A percentile compares a stretch with the other conserved stretches of the same genome.
These are phyloP conservation scores for Volvox africanus DNA, from an alignment of 139 green algal species.

Conservation along the genomic window DNA sequence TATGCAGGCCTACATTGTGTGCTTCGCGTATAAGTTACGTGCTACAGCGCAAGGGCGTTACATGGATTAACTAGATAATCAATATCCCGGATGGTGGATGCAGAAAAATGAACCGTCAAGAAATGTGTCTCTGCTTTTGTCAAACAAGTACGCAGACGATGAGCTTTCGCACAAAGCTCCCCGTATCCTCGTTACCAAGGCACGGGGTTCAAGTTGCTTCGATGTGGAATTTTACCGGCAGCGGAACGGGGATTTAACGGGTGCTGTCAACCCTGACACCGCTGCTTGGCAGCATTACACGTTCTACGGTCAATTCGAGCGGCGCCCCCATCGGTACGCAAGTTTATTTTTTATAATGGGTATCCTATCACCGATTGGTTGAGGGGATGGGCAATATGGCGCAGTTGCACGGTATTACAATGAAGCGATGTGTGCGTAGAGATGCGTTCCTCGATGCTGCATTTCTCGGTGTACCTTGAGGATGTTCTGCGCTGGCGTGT, in stretches of 20 bases:
- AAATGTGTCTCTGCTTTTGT: not conserved
- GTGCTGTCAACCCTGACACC: not conserved
- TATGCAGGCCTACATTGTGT: no score
- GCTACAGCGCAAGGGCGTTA: no score
- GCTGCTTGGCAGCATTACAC: conserved; percentile 80
- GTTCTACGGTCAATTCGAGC: conserved; percentile 82
- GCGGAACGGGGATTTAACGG: conserved; percentile 69
- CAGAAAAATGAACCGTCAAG: not conserved
- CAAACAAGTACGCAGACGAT: not conserved
- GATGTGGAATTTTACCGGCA: conserved; percentile 71
- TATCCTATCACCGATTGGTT: not conserved
- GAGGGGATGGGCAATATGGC: not conserved
- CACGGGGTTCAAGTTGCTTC: conserved; percentile 72
- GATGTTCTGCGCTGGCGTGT: not conserved
- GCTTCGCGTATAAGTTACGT: no score
- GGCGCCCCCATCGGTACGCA: conserved; percentile 55
- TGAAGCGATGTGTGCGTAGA: not conserved
- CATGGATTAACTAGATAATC: no score
- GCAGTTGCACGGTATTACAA: not conserved
- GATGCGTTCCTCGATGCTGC: not conserved
- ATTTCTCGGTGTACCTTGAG: not conserved
- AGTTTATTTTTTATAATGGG: no score
- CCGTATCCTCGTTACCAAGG: conserved; percentile 47
- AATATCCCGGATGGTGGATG: no score
- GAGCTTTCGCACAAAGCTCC: conserved; percentile 40